Evolutionary conservation across 768 basidiomycete species (phyloP).

Genomic region (Suillus fuscotomentosus): DNA sequence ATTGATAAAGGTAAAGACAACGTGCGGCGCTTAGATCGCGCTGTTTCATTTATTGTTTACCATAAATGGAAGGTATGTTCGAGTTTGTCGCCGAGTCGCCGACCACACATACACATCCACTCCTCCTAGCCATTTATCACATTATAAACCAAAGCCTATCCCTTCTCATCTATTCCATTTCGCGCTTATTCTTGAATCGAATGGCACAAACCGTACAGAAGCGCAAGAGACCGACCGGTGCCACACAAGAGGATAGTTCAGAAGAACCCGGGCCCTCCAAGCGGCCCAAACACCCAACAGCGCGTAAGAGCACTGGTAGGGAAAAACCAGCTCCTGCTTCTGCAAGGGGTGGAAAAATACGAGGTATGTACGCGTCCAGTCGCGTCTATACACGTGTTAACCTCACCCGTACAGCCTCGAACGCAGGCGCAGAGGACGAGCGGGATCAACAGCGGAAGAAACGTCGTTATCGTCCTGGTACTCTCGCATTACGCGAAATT

Average conservation of each 20-base stretch:
- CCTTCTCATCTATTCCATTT: slow-evolving; percentile 4
- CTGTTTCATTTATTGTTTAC: not conserved
- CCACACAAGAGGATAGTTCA: slow-evolving; percentile 40
- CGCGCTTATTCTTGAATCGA: slow-evolving; percentile 6
- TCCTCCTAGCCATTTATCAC: slow-evolving; percentile 2
- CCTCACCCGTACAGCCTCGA: slow-evolving; percentile 16
- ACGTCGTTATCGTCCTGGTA: slow-evolving; percentile 85
- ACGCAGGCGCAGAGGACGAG: slow-evolving; percentile 22
- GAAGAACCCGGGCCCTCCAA: slow-evolving; percentile 39
- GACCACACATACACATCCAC: not conserved
- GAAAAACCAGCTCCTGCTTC: slow-evolving; percentile 37
- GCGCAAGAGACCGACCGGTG: slow-evolving; percentile 38
- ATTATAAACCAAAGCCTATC: not conserved
- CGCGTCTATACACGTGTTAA: slow-evolving; percentile 1
- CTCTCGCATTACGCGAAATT: slow-evolving; percentile 88
- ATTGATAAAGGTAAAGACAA: slow-evolving; percentile 12
- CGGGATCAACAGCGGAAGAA: slow-evolving; percentile 37
- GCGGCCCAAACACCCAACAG: slow-evolving; percentile 56
- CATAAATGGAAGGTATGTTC: slow-evolving; percentile 1
- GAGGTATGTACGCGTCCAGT: slow-evolving; percentile 25
- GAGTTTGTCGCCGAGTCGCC: not conserved
- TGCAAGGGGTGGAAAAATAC: slow-evolving; percentile 19
- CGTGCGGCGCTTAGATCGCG: not conserved
- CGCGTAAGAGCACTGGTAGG: slow-evolving; percentile 85
- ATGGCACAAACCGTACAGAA: slow-evolving; percentile 77